These are phyloP conservation scores for Acer campestre DNA, from an alignment of 345 rosid genomes.

Conservation along the genomic window DNA sequence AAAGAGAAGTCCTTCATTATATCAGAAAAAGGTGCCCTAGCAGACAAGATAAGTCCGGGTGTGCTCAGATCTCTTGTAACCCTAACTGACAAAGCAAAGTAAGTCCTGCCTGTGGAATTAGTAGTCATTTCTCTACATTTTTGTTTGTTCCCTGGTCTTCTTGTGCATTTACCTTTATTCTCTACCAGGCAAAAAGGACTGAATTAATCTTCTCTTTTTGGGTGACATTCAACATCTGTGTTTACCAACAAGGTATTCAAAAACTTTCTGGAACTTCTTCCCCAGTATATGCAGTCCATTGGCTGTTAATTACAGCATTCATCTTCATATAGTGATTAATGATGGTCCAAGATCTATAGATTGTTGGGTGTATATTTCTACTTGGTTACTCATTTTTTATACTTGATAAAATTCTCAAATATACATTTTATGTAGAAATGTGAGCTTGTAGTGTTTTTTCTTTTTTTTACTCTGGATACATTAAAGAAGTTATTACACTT, in stretches of 20 bases:
- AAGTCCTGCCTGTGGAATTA: conserved; percentile 22
- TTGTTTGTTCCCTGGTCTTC: not conserved
- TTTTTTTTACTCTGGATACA: not conserved
- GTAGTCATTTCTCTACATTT: not conserved
- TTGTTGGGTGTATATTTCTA: not conserved
- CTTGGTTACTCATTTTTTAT: not conserved
- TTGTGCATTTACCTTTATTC: not conserved
- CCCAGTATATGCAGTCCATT: not conserved
- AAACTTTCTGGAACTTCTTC: not conserved
- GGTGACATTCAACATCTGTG: not conserved
- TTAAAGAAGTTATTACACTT: not conserved
- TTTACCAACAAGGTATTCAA: conserved; percentile 2
- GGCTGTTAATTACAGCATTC: not conserved
- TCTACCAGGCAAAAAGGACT: not conserved
- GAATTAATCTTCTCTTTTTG: conserved; percentile 1
- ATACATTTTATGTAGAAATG: not conserved
- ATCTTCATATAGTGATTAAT: not conserved
- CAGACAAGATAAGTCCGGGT: conserved; percentile 70
- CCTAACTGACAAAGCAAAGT: conserved; percentile 58
- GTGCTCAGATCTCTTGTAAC: conserved; percentile 64
- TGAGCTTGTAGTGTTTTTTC: not conserved
- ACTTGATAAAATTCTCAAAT: not conserved
- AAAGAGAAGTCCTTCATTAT: conserved; percentile 65
- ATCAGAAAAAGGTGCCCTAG: conserved; percentile 74
- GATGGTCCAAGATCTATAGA: not conserved